Percentiles rank a stretch among this genome's conserved stretches.
phyloP scores from a whole-genome alignment of 2,329 filamentous ascomycete species.

The Rhynchosporium graminicola region DNA sequence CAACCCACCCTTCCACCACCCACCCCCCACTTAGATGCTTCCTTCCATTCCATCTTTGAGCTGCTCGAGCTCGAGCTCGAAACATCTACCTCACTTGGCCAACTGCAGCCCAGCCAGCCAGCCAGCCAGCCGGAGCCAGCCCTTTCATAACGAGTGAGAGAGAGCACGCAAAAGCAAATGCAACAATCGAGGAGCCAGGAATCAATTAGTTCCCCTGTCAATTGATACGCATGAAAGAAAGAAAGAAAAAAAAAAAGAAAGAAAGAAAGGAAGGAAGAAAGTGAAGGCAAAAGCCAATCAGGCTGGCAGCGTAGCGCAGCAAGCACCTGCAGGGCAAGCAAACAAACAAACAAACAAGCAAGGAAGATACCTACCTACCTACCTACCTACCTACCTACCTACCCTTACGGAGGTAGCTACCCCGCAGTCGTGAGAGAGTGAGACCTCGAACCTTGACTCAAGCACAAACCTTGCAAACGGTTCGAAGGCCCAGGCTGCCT shows the following conservation, averaged over 20 bases:
- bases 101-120: no score
- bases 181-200: constrained; percentile 17
- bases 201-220: constrained; percentile 3
- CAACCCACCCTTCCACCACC: no score
- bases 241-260: no score
- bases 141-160: no score
- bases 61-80: constrained; percentile 6
- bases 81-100: no score
- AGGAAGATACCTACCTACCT: not conserved
- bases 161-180: not conserved
- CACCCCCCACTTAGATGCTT: constrained; percentile 4
- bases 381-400: no score
- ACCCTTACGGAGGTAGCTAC: no score
- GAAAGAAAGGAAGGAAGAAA: no score
- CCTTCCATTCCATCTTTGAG: not conserved
- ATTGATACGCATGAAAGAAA: not conserved
- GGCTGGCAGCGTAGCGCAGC: not conserved
- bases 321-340: not conserved
- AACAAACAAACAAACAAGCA: not conserved
- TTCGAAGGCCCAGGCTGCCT: not conserved
- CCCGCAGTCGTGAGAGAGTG: not conserved
- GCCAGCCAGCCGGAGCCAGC: no score
- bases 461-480: not conserved
- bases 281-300: not conserved
- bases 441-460: not conserved